phyloP scores from a whole-genome alignment of 2,329 filamentous ascomycete genomes.

The Fusarium nurragi region DNA sequence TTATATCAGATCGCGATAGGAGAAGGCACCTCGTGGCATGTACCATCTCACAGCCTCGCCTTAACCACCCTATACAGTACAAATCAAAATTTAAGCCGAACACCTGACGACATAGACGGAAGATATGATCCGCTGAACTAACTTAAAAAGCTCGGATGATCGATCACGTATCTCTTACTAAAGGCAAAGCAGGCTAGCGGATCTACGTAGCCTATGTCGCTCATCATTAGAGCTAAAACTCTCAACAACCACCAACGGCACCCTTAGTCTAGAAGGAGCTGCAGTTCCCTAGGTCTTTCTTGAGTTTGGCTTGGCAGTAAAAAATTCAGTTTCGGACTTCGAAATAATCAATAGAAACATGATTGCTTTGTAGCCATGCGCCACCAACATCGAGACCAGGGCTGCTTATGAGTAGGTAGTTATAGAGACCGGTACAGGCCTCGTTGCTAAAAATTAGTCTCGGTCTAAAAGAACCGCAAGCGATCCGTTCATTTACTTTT shows the following conservation, averaged over 20 bases:
- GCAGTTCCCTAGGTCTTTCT: no score
- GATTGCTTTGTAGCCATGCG: no score
- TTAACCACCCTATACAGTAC: no score
- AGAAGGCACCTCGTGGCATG: no score
- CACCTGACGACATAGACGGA: no score
- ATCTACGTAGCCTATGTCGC: background rate
- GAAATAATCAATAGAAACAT: background rate
- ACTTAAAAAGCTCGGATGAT: background rate
- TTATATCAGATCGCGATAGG: no score
- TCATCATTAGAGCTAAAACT: background rate
- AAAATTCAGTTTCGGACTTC: background rate
- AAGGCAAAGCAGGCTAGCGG: background rate
- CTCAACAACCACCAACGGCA: no score
- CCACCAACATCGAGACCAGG: no score
- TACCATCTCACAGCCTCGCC: no score
- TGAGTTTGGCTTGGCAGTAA: background rate
- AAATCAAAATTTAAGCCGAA: no score
- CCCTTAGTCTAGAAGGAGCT: no score
- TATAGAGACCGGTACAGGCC: background rate
- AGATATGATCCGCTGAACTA: background rate
- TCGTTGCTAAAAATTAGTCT: background rate
- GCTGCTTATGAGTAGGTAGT: no score
- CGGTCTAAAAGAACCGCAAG: background rate
- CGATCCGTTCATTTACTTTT: slow-evolving; percentile 7
- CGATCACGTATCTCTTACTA: background rate